These are phyloP conservation scores for Hibiscus tridactylites DNA, from an alignment of 345 rosid genomes.

Conservation along the genomic window DNA sequence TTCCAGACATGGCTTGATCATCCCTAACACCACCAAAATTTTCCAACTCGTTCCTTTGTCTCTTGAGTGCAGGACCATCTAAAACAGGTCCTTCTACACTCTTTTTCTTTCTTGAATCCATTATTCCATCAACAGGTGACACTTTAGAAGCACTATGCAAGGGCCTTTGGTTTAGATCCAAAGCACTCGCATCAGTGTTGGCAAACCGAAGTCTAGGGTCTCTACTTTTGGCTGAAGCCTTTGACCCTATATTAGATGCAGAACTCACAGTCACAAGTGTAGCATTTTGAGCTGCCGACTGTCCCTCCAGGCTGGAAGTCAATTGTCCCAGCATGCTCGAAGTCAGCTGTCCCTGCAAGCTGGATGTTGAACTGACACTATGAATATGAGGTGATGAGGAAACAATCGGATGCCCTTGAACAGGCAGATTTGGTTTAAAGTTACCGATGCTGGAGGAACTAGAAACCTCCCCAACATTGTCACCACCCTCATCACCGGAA, in stretches of 20 bases:
- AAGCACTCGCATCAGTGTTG: constrained; percentile 36
- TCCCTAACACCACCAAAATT: constrained; percentile 28
- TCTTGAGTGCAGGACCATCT: constrained; percentile 55
- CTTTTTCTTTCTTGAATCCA: constrained; percentile 59
- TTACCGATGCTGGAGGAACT: constrained; percentile 29
- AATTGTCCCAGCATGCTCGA: constrained; percentile 16
- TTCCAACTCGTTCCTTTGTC: constrained; percentile 40
- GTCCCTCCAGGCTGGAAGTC: constrained; percentile 15
- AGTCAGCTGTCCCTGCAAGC: constrained; percentile 16
- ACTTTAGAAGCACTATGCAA: constrained; percentile 28
- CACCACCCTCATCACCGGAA: constrained; percentile 45
- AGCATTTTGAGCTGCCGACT: constrained; percentile 19
- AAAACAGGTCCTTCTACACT: constrained; percentile 33
- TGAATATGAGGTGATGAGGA: constrained; percentile 16
- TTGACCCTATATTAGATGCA: constrained; percentile 30
- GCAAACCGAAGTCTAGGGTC: constrained; percentile 85
- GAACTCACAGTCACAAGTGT: constrained; percentile 20
- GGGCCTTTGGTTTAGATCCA: constrained; percentile 26
- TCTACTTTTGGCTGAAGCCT: constrained; percentile 62
- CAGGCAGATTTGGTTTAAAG: constrained; percentile 17
- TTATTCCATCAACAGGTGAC: constrained; percentile 31
- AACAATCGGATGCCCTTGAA: constrained; percentile 21
- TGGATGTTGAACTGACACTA: constrained; percentile 4
- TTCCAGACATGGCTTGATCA: constrained; percentile 29
- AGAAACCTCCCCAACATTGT: constrained; percentile 62